Conservation (phyloP, 441 rosid species). For the Syzygium syzygioides region DNA sequence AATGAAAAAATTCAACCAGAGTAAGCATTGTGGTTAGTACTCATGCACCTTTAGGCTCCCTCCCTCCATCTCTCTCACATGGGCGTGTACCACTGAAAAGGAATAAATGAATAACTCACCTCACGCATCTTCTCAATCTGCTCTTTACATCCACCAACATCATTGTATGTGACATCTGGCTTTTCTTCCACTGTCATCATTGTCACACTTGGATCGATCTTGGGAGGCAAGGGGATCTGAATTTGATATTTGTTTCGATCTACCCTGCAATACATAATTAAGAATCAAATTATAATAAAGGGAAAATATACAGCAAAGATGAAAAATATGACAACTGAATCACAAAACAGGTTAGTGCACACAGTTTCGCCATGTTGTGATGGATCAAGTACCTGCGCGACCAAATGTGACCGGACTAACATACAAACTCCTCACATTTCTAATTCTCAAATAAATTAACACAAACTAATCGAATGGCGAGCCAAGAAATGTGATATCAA, state of each 20-base stretch:
- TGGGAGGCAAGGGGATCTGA: constrained; percentile 98
- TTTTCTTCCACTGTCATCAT: constrained; percentile 99
- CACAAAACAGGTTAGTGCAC: background rate
- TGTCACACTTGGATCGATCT: constrained; percentile 96
- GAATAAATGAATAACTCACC: constrained; percentile 26
- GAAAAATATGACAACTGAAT: background rate
- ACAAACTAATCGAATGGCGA: background rate
- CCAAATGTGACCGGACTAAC: background rate
- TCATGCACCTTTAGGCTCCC: background rate
- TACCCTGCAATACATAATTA: constrained; percentile 43
- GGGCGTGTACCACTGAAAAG: background rate
- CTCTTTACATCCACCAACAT: constrained; percentile 98
- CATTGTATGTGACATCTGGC: constrained; percentile 99
- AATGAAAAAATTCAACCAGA: background rate
- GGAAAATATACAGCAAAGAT: background rate
- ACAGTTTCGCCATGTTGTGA: background rate
- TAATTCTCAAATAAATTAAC: background rate
- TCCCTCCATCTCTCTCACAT: background rate
- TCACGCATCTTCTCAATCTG: constrained; percentile 98
- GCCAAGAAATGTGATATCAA: background rate
- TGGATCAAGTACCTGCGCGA: background rate
- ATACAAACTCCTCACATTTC: background rate
- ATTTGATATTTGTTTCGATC: constrained; percentile 96
- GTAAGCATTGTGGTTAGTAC: background rate
- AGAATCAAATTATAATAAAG: background rate